Percentiles rank a stretch among this genome's conserved stretches.
These are phyloP conservation scores for Colletotrichum costaricense DNA, from an alignment of 2,329 filamentous ascomycete genomes.

Conservation along the genomic window DNA sequence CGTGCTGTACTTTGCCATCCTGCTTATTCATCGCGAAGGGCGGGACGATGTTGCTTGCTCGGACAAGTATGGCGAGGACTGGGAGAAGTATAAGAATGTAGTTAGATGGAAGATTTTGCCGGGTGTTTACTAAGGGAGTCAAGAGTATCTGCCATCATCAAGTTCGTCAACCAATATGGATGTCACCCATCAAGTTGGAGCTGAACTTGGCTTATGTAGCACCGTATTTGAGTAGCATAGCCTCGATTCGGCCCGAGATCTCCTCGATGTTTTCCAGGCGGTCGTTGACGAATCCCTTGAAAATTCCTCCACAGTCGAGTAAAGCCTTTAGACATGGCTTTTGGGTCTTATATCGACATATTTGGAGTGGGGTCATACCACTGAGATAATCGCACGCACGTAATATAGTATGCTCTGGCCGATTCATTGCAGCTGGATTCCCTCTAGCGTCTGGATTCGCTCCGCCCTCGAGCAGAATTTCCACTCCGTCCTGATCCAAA, in stretches of 20 bases:
- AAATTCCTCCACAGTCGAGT: rapidly evolving
- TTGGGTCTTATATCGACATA: background rate
- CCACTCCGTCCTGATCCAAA: background rate
- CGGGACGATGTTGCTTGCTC: constrained; percentile 85
- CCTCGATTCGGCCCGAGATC: background rate
- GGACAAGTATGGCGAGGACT: constrained; percentile 84
- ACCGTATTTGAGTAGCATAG: background rate
- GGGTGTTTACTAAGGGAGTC: constrained; percentile 70
- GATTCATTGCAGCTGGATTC: rapidly evolving
- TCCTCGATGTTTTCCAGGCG: rapidly evolving
- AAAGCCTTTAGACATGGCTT: too few species aligned
- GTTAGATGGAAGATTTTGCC: constrained; percentile 82
- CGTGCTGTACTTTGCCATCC: constrained; percentile 81
- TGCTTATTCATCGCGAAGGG: constrained; percentile 82
- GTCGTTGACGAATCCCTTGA: too few species aligned
- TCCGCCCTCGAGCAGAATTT: background rate
- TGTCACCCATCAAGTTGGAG: background rate
- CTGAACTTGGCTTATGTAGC: background rate
- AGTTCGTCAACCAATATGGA: background rate
- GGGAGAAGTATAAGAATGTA: constrained; percentile 80
- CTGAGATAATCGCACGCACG: rapidly evolving
- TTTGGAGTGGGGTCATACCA: background rate
- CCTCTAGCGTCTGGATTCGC: background rate
- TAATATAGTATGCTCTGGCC: rapidly evolving
- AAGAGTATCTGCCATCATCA: too few species aligned